Evolutionary conservation across 2,329 filamentous ascomycete genomes (phyloP), one percentile per base, ranked within the genome.

Genomic region (Blumeriella jaapii): DNA sequence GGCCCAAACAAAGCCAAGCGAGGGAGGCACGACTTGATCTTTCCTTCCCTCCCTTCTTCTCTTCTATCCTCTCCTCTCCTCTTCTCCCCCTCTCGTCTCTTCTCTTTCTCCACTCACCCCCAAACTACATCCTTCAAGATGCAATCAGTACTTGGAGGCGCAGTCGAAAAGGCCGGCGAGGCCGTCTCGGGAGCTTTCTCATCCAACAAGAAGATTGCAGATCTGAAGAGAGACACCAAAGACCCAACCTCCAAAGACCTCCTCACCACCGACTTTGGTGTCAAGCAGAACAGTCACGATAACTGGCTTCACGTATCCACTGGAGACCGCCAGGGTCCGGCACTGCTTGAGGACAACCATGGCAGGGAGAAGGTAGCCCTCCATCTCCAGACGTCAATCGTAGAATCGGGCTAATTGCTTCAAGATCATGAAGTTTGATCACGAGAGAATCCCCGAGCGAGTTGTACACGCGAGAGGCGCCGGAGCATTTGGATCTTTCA

Each of bases 241-340:
- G 67, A 83, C 52, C 65, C 73, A 2, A 60, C 69, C 28, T 59
- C 68, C 31, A 66, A 72, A 23, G 63, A 68, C 19, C 66, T 70
- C 24, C 72, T 86, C 46, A 89, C 83, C 0, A 79, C 78, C 31
- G 84, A 93, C 51, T 83, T 69, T 59, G 85, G 85, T 14, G 74
- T 79, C 17, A 83, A 78, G 58, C 69, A 85, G 50, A 61, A 64
- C 26, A 79, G 79, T 49, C 78, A 78, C 1, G 85, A 93, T 51
- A 69, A 86, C 54, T 91, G 82, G 83, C 63, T 93, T 35, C 74
- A 71, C 34, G 67, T 78, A 4, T 68, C 63, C 16, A 74, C 61
- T 22, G 65, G 74, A 3, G 68, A 82, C 29, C 63, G 74, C 36
- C 74, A 67, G 2, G 83, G 83, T 0, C 80, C 83, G 0, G 56